Percentiles rank a stretch among this genome's conserved stretches.
Conservation (phyloP, 192 early-diverging fungal species). For the Entomortierella lignicola region DNA sequence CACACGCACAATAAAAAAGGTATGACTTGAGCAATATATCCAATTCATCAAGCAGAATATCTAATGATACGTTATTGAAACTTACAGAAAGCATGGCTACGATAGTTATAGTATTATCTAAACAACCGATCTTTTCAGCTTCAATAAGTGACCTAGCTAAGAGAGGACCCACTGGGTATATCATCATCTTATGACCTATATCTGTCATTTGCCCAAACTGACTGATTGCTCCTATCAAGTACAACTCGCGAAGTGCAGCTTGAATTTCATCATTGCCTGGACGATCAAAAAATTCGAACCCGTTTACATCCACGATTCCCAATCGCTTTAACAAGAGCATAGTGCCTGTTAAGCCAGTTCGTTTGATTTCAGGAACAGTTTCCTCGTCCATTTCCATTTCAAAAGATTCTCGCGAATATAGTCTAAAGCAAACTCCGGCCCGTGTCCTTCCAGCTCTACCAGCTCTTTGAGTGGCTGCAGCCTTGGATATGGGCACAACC, state of each 20-base stretch:
- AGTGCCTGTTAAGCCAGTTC: constrained; percentile 91
- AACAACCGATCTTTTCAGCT: constrained; percentile 83
- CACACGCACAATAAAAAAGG: too few relatives aligned
- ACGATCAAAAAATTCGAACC: constrained; percentile 97
- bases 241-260: constrained; percentile 89
- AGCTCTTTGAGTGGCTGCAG: constrained; percentile 92
- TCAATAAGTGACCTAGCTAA: constrained; percentile 85
- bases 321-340: constrained; percentile 91
- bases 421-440: constrained; percentile 88
- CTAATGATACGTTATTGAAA: background rate
- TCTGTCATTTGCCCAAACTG: constrained; percentile 84
- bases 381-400: constrained; percentile 83
- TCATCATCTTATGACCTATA: constrained; percentile 89
- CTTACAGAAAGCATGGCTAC: constrained; percentile 89
- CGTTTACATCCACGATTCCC: constrained; percentile 87
- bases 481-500: constrained; percentile 92
- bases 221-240: constrained; percentile 90
- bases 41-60: background rate
- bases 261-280: constrained; percentile 84
- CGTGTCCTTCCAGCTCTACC: constrained; percentile 96
- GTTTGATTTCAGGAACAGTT: constrained; percentile 95
- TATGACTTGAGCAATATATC: too few relatives aligned
- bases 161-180: constrained; percentile 92
- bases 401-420: constrained; percentile 89
- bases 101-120: constrained; percentile 89